A percentile compares a stretch with the other conserved stretches of the same genome.
Conservation (phyloP, 2,329 filamentous ascomycete species). For the Conoideocrella luteorostrata region DNA sequence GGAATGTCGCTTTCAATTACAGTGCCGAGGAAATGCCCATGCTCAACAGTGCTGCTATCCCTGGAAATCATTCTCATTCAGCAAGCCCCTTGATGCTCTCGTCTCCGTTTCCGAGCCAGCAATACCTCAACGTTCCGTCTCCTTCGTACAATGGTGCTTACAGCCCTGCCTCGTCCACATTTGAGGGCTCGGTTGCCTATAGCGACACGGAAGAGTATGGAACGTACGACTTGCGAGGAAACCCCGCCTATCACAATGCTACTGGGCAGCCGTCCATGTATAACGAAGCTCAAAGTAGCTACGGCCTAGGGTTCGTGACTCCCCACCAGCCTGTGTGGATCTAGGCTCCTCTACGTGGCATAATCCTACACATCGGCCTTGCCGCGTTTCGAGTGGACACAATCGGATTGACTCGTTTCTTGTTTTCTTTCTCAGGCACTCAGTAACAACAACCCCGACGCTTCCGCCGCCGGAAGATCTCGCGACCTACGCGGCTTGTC, state of each 20-base stretch:
- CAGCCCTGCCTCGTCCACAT: conserved; percentile 57
- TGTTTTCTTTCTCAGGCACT: conserved; percentile 40
- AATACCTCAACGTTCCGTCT: conserved; percentile 59
- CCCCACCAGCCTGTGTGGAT: conserved; percentile 57
- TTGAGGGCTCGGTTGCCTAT: conserved; percentile 55
- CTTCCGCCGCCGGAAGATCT: conserved; percentile 39
- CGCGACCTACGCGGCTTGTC: conserved; percentile 27
- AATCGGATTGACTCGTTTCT: conserved; percentile 46
- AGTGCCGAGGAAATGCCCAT: conserved; percentile 56
- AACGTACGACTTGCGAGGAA: conserved; percentile 38
- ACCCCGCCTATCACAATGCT: conserved; percentile 34
- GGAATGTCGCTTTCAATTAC: conserved; percentile 56
- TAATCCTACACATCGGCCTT: conserved; percentile 31
- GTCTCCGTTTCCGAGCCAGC: conserved; percentile 46
- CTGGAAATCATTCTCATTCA: conserved; percentile 35
- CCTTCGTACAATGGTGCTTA: conserved; percentile 52
- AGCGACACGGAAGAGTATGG: conserved; percentile 55
- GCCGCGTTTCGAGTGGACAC: conserved; percentile 27
- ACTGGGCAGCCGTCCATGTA: conserved; percentile 40
- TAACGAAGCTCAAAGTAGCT: conserved; percentile 34
- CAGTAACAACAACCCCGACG: conserved; percentile 37
- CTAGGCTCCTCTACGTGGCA: conserved; percentile 35
- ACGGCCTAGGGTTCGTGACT: conserved; percentile 54
- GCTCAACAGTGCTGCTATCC: conserved; percentile 42
- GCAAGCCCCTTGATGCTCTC: conserved; percentile 51